Evolutionary conservation across 2,329 filamentous ascomycete species (phyloP).

Genomic region (Rhytidhysteron rufulum): DNA sequence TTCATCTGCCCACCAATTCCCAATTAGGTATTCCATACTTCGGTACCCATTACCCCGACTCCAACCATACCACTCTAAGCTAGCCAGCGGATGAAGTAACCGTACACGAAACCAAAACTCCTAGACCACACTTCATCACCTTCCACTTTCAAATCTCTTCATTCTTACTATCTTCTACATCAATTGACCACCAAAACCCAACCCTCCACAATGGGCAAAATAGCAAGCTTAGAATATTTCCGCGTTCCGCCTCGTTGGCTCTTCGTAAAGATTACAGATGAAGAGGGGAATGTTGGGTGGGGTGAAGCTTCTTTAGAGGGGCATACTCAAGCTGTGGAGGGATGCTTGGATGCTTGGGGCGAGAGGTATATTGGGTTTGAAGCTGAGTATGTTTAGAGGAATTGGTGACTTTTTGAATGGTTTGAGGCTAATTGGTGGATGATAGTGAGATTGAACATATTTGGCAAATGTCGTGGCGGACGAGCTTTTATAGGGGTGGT

Average conservation of each 20-base stretch:
- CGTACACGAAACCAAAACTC: too few relatives aligned
- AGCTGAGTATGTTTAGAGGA: slow-evolving; percentile 55
- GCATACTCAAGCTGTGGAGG: slow-evolving; percentile 70
- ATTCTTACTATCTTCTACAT: too few relatives aligned
- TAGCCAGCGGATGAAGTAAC: too few relatives aligned
- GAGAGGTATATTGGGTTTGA: slow-evolving; percentile 62
- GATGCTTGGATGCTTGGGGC: slow-evolving; percentile 64
- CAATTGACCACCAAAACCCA: too few relatives aligned
- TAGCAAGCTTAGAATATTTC: slow-evolving; percentile 67
- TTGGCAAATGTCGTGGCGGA: slow-evolving; percentile 70
- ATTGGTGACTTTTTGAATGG: too few relatives aligned
- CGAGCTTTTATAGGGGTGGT: slow-evolving; percentile 71
- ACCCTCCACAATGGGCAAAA: slow-evolving; percentile 55
- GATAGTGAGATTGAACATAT: slow-evolving; percentile 72
- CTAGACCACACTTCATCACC: too few relatives aligned
- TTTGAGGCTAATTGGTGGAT: too few relatives aligned
- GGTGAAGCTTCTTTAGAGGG: slow-evolving; percentile 72
- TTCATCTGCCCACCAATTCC: too few relatives aligned
- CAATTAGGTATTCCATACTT: too few relatives aligned
- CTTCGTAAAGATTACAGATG: slow-evolving; percentile 72
- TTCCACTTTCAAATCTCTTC: too few relatives aligned
- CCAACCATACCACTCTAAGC: too few relatives aligned
- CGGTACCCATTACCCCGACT: too few relatives aligned
- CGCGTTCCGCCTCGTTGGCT: slow-evolving; percentile 72
- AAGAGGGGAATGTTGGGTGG: slow-evolving; percentile 63